These are phyloP conservation scores for Thermothelomyces thermophilus DNA, from an alignment of 2,329 filamentous ascomycete genomes.

Conservation along the genomic window DNA sequence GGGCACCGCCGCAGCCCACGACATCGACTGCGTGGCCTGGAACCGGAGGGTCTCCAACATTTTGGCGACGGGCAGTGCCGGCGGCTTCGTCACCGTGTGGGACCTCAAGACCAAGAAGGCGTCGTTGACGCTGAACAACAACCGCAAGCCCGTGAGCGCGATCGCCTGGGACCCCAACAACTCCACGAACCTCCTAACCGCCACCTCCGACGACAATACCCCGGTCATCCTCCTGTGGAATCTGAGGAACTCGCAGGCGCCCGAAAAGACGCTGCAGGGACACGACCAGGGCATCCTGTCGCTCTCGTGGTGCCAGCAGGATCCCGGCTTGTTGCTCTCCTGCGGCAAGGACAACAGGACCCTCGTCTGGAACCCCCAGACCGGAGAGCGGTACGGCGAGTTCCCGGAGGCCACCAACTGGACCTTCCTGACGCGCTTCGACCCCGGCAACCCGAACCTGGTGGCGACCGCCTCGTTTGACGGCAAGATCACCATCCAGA, in stretches of 20 bases:
- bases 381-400: slow-evolving; percentile 79
- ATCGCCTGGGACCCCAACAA: slow-evolving; percentile 97
- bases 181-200: slow-evolving; percentile 88
- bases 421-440: slow-evolving; percentile 94
- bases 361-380: slow-evolving; percentile 93
- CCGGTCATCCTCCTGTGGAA: slow-evolving; percentile 92
- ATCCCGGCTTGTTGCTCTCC: slow-evolving; percentile 81
- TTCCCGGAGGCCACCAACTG: slow-evolving; percentile 98
- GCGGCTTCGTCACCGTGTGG: slow-evolving; percentile 96
- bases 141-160: slow-evolving; percentile 87
- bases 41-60: slow-evolving; percentile 98
- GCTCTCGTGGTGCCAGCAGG: slow-evolving; percentile 90
- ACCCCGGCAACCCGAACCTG: slow-evolving; percentile 85
- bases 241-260: slow-evolving; percentile 89
- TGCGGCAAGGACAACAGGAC: slow-evolving; percentile 96
- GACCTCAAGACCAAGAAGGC: slow-evolving; percentile 98
- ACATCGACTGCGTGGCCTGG: slow-evolving; percentile 96
- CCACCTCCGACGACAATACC: slow-evolving; percentile 80
- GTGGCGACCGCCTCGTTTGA: slow-evolving; percentile 96
- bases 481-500: slow-evolving; percentile 90
- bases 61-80: slow-evolving; percentile 84
- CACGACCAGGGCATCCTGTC: slow-evolving; percentile 93
- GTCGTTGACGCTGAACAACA: slow-evolving; percentile 91
- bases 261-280: slow-evolving; percentile 80
- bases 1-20: slow-evolving; percentile 82